Evolutionary conservation across 495 filamentous ascomycete species (phyloP).

Genomic region (Penicillium silybi): DNA sequence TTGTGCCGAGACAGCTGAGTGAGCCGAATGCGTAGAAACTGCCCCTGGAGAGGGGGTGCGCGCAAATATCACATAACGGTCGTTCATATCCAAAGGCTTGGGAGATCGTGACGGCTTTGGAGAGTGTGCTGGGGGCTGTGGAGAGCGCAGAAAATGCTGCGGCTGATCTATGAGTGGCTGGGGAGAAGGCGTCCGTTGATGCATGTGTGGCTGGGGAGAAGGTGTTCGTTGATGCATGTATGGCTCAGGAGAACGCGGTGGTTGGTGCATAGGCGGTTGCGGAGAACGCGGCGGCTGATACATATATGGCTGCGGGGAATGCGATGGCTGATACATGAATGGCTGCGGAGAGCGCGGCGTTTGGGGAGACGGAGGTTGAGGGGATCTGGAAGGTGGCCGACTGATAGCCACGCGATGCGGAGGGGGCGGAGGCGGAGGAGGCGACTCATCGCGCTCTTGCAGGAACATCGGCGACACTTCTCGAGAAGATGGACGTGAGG

Average conservation of each 20-base stretch:
- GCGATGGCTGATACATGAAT: not conserved
- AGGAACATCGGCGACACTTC: conserved; percentile 31
- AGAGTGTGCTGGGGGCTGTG: conserved; percentile 14
- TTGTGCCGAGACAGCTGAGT: conserved; percentile 45
- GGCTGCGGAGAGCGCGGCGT: not conserved
- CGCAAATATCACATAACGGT: conserved; percentile 43
- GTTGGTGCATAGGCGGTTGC: conserved; percentile 7
- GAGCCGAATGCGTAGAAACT: conserved; percentile 50
- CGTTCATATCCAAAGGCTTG: conserved; percentile 44
- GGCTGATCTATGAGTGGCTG: conserved; percentile 1
- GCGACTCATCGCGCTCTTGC: conserved; percentile 39
- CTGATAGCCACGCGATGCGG: conserved; percentile 36
- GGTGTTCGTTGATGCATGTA: not conserved
- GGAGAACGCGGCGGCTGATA: conserved; percentile 2
- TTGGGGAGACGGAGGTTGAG: conserved; percentile 1
- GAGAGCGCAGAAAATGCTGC: conserved; percentile 8
- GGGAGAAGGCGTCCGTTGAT: conserved; percentile 2
- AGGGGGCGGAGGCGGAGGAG: conserved; percentile 43
- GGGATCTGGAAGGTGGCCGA: conserved; percentile 5
- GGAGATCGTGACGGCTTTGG: conserved; percentile 31
- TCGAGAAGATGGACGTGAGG: conserved; percentile 29
- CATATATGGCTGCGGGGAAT: conserved; percentile 1
- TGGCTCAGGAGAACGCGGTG: not conserved
- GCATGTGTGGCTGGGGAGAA: conserved; percentile 5
- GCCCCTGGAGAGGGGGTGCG: conserved; percentile 57